phyloP scores from a whole-genome alignment of 495 filamentous ascomycete species.

The Hypoxylon crocopeplum region DNA sequence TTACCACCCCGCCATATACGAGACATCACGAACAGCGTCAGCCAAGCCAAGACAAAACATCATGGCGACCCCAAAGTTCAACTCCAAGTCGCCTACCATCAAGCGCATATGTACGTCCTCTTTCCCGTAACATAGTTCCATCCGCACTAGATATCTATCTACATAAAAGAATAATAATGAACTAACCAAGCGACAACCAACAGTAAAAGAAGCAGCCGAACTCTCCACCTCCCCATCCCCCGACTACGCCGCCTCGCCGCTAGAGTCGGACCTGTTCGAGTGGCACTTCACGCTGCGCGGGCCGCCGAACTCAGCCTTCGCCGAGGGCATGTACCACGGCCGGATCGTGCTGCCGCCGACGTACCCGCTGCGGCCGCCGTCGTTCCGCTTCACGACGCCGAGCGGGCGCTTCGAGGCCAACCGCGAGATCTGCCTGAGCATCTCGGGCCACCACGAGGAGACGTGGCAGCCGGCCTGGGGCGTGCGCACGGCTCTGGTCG shows the following conservation, averaged over 20 bases:
- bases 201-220: slow-evolving; percentile 85
- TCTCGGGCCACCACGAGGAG: slow-evolving; percentile 95
- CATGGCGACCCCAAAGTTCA: slow-evolving; percentile 60
- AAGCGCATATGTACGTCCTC: slow-evolving; percentile 70
- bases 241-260: slow-evolving; percentile 81
- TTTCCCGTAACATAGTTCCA: too few species aligned
- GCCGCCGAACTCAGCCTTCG: slow-evolving; percentile 81
- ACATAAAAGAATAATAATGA: too few species aligned
- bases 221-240: slow-evolving; percentile 77
- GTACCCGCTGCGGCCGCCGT: slow-evolving; percentile 89
- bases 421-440: slow-evolving; percentile 93
- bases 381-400: slow-evolving; percentile 93
- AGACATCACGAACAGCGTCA: slow-evolving; percentile 3
- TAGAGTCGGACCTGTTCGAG: slow-evolving; percentile 91
- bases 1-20: slow-evolving; percentile 13
- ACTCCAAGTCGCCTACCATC: slow-evolving; percentile 81
- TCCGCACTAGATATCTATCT: too few species aligned
- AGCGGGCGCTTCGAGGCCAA: slow-evolving; percentile 95
- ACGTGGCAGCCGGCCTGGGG: slow-evolving; percentile 99
- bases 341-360: slow-evolving; percentile 87
- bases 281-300: slow-evolving; percentile 99
- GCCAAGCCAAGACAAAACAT: not conserved
- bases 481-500: slow-evolving; percentile 77
- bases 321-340: slow-evolving; percentile 87
- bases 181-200: slow-evolving; percentile 34